These are phyloP conservation scores for Mycena chlorophos DNA, from an alignment of 768 basidiomycete genomes.

Conservation along the genomic window DNA sequence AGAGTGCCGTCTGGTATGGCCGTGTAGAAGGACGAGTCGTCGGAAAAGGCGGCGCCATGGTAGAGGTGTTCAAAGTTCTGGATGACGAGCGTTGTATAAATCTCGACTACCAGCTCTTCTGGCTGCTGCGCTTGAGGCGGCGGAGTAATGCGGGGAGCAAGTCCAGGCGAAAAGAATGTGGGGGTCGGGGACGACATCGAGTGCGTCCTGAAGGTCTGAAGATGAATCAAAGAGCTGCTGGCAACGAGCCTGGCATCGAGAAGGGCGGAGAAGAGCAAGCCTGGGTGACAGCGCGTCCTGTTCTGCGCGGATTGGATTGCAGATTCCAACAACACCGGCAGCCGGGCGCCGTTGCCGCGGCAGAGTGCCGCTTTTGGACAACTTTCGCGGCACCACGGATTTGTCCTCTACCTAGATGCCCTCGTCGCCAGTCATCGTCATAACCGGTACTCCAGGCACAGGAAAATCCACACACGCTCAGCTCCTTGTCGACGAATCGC, in stretches of 20 bases:
- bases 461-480: conserved; percentile 94
- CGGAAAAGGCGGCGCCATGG: conserved; percentile 33
- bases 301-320: too few relatives aligned
- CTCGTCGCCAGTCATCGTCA: not conserved
- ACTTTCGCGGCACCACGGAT: too few relatives aligned
- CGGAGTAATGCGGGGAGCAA: conserved; percentile 37
- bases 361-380: too few relatives aligned
- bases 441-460: conserved; percentile 72
- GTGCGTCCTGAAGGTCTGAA: conserved; percentile 3
- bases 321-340: too few relatives aligned
- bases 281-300: not conserved
- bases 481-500: conserved; percentile 73
- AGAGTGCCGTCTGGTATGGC: conserved; percentile 61
- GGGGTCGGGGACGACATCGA: conserved; percentile 4
- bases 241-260: conserved; percentile 20
- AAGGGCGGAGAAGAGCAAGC: conserved; percentile 19
- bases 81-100: conserved; percentile 52
- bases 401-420: not conserved
- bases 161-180: conserved; percentile 19
- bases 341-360: too few relatives aligned
- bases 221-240: not conserved
- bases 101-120: conserved; percentile 48
- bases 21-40: conserved; percentile 50
- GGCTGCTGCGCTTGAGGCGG: conserved; percentile 36
- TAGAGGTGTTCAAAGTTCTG: conserved; percentile 49